Evolutionary conservation across 2,329 filamentous ascomycete genomes (phyloP), one percentile per base, ranked within the genome.

Genomic region (Talaromyces sp.): DNA sequence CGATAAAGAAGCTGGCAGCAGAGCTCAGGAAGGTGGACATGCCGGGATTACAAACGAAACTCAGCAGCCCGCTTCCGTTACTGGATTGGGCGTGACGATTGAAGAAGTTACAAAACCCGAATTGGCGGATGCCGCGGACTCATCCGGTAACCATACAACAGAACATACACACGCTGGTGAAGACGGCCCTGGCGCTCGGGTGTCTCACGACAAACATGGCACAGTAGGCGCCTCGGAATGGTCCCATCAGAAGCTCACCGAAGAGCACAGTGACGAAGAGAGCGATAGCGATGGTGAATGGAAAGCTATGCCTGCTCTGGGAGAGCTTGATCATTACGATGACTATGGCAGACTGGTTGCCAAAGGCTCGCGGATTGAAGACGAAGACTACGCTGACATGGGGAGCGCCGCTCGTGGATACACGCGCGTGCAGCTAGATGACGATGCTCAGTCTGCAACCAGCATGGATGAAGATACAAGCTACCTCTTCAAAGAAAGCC

Each of bases 381-480:
- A 87, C 14, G 87, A 91, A 54, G 88, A 88, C 58, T 96, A 96
- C 68, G 84, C 81, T 24, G 88, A 88, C 14, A 82, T 96, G 0
- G 93, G 93, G 26, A 93, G 93, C 29, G 93, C 93, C 9, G 92
- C 92, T 43, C 97, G 92, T 75, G 95, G 95, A 4, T 99, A 99
- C 73, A 99, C 95, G 0, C 85, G 92, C 55, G 91, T 99, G n/a
- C 85, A 96, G 64, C 84, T 96, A 68, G 95, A 99, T 68, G 95
- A 99, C 65, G 95, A 99, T 75, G 93, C 88, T 14, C 86, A 96
- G 72, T 97, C 93, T 29, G 89, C 89, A 55, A 99, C 92, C 3
- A 98, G 93, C 77, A 86, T 99, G 86, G 95, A 99, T 71, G 95
- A 99, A 61, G 93, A 98, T 69, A 99, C 95, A 0, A 87, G 92